Base-by-base conservation (phyloP, 495 filamentous ascomycete species). In the Stereocaulon alpinum region DNA sequence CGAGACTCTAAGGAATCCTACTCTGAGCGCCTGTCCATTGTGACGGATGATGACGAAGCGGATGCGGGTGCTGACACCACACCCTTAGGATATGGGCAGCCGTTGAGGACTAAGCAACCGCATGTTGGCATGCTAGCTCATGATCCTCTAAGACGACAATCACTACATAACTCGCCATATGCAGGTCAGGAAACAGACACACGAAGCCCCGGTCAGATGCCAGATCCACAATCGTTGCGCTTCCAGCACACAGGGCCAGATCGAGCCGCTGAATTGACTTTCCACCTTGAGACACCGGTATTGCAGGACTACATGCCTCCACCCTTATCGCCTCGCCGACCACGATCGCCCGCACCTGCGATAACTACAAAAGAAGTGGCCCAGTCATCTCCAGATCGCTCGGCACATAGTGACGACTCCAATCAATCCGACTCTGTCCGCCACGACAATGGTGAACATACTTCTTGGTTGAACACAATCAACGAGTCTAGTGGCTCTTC, bases 401-500 rank as follows among this genome's bases (percentile, higher is more conserved):
- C 62, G n/a, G 41, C 37, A 22, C 27, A 55, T 22, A 37, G 50
- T 41, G 37, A 64, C 12, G 59, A 63, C 2, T 43, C 55, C 10
- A 37, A 37, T 20, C 47, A 58, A 52, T 67, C 71, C 56, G 52
- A 69, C 55, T 83, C 84, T 60, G 73, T 71, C 29, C 72, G 80
- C 42, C 82, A 77, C 34, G 74, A 77, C 32, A 88, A 86, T 64
- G 82, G 82, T 59, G 88, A 88, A 61, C 88, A 90, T 15, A 87
- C 86, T 24, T 95, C 91, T 6, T 98, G 93, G 93, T 73, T 98
- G 10, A 91, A 96, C 67, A 94, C 93, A 0, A 97, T 97, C 56
- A 92, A 97, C 70, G 93, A 98, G 68, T 96, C 91, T 10, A 89
- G 86, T 37, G 86, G 82, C 17, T 95, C 91, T 24, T 84, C 82